A percentile compares a stretch with the other conserved stretches of the same genome.
phyloP scores from a whole-genome alignment of 129 eudicot species.

The Flaveria sonorensis region DNA sequence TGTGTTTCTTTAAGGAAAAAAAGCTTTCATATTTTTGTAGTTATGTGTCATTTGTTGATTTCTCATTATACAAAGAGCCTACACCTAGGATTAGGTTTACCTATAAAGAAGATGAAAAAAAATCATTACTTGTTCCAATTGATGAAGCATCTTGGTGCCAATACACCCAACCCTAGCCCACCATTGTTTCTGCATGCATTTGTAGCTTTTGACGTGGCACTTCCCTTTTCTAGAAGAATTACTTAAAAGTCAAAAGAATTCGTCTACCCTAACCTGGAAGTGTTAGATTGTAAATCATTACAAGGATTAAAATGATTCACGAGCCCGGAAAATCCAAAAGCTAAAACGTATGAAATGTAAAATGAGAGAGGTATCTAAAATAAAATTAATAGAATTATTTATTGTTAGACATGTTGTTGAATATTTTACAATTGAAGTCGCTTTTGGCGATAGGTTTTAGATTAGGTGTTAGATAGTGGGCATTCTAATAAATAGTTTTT shows the following conservation, averaged over 20 bases:
- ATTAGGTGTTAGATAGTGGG: no score
- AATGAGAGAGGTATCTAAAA: no score
- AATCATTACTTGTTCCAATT: slow-evolving; percentile 12
- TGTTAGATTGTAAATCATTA: no score
- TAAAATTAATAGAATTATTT: no score
- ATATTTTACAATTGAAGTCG: no score
- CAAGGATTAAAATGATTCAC: no score
- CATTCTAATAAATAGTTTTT: no score
- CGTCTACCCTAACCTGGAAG: no score
- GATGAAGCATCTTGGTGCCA: slow-evolving; percentile 30
- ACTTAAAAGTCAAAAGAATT: slow-evolving; percentile 31
- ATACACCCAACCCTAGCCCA: slow-evolving; percentile 41
- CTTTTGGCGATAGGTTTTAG: no score
- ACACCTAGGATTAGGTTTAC: slow-evolving; percentile 26
- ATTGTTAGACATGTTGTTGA: no score
- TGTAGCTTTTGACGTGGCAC: slow-evolving; percentile 34
- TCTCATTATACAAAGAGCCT: slow-evolving; percentile 30
- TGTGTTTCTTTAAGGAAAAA: not conserved
- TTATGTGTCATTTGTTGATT: slow-evolving; percentile 6
- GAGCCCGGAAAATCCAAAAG: no score
- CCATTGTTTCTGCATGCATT: slow-evolving; percentile 24
- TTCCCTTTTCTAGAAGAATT: slow-evolving; percentile 9
- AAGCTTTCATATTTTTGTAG: not conserved
- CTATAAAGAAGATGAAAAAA: slow-evolving; percentile 30
- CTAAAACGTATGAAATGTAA: no score